These are phyloP conservation scores for Ophiocordyceps camponoti-leonardi DNA, from an alignment of 2,329 filamentous ascomycete species.

Conservation along the genomic window DNA sequence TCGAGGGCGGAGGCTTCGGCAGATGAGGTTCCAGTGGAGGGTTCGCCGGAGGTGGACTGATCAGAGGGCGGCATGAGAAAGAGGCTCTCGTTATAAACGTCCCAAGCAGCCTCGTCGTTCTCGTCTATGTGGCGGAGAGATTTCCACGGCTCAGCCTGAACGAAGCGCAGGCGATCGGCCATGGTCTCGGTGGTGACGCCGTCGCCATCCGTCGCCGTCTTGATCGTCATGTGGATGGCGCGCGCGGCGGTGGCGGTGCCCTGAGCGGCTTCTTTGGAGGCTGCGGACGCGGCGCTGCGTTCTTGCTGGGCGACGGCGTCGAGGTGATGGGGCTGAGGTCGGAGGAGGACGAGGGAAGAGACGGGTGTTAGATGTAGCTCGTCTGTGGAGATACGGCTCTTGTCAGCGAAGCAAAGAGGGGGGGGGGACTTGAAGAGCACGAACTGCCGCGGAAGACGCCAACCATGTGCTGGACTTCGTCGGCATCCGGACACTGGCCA, in stretches of 20 bases:
- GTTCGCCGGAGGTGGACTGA: conserved; percentile 1
- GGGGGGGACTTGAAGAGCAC: conserved; percentile 11
- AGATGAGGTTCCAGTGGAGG: no score
- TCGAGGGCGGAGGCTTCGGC: conserved; percentile 10
- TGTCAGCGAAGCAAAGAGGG: conserved; percentile 5
- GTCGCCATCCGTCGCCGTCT: conserved; percentile 53
- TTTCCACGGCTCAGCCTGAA: conserved; percentile 72
- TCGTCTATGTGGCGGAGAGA: conserved; percentile 68
- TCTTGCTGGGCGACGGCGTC: conserved; percentile 68
- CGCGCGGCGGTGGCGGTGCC: conserved; percentile 37
- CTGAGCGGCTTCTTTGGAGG: conserved; percentile 17
- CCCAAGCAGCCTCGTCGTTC: conserved; percentile 59
- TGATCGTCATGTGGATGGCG: conserved; percentile 76
- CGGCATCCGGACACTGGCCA: conserved; percentile 55
- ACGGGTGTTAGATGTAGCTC: conserved; percentile 77
- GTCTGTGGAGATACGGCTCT: conserved; percentile 28
- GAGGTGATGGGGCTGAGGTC: conserved; percentile 82
- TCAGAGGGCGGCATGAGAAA: conserved; percentile 16
- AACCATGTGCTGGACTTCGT: conserved; percentile 73
- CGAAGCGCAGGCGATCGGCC: conserved; percentile 55
- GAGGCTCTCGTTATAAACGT: conserved; percentile 56
- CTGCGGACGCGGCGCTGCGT: conserved; percentile 21
- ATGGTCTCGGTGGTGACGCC: conserved; percentile 52
- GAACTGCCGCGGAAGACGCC: conserved; percentile 74
- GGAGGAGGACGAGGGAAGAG: conserved; percentile 69